These are phyloP conservation scores for Sphaerosporella brunnea DNA, from an alignment of 495 filamentous ascomycete genomes.

Conservation along the genomic window DNA sequence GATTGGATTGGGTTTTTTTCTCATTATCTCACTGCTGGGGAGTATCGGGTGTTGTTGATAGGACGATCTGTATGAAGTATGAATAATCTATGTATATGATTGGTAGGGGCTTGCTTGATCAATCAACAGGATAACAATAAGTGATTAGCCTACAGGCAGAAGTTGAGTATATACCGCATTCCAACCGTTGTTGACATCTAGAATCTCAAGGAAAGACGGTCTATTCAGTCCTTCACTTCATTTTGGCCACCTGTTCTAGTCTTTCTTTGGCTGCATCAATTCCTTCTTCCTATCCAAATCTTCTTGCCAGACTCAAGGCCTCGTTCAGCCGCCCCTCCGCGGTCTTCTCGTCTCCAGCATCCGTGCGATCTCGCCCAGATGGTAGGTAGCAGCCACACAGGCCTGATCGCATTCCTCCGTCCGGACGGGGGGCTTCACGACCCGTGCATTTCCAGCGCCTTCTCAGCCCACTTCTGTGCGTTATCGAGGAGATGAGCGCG, in stretches of 20 bases:
- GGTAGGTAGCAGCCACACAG: conserved; percentile 69
- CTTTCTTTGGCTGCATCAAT: conserved; percentile 40
- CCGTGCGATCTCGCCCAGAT: conserved; percentile 65
- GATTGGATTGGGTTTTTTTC: no score
- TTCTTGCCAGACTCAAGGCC: conserved; percentile 43
- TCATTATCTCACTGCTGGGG: no score
- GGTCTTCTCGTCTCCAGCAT: conserved; percentile 43
- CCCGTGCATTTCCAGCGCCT: conserved; percentile 45
- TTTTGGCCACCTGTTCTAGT: conserved; percentile 32
- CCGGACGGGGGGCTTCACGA: conserved; percentile 40
- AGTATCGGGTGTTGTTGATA: no score
- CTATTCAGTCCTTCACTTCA: no score
- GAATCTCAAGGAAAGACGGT: no score
- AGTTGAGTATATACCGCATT: no score
- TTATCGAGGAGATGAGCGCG: conserved; percentile 39
- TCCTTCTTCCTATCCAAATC: conserved; percentile 47
- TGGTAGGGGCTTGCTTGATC: no score
- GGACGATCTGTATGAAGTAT: no score
- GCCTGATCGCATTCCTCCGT: conserved; percentile 71
- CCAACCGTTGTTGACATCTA: no score
- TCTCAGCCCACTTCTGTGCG: conserved; percentile 55
- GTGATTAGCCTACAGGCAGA: no score
- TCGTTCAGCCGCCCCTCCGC: conserved; percentile 48
- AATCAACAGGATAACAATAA: no score
- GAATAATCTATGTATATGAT: no score